Evolutionary conservation across 2,329 filamentous ascomycete species (phyloP).

Genomic region (Pezicula rhizophila): DNA sequence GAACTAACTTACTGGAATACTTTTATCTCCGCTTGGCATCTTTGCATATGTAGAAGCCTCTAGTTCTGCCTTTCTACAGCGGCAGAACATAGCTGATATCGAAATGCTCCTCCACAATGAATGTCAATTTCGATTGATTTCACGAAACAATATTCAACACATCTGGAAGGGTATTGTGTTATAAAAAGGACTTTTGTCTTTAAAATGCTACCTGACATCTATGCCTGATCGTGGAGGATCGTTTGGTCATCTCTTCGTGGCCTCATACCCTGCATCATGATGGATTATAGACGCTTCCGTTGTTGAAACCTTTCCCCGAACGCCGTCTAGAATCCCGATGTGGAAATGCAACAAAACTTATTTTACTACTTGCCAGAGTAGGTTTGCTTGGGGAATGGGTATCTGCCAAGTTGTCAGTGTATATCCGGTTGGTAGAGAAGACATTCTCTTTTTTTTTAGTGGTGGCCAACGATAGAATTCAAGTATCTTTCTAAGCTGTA

Average conservation of each 20-base stretch:
- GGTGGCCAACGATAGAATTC: not conserved
- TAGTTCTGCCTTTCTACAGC: not conserved
- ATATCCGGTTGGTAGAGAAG: not conserved
- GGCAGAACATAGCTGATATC: not conserved
- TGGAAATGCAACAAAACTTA: constrained; percentile 28
- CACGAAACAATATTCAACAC: not conserved
- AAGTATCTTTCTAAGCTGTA: too few species aligned
- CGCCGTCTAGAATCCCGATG: constrained; percentile 35
- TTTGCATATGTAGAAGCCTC: not conserved
- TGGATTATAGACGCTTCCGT: constrained; percentile 32
- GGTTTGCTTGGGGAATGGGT: constrained; percentile 75
- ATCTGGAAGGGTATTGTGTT: not conserved
- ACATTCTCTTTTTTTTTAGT: not conserved
- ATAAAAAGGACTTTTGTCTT: constrained; percentile 16
- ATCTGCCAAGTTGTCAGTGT: constrained; percentile 42
- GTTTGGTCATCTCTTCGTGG: constrained; percentile 21
- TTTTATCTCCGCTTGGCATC: not conserved
- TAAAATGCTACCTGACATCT: constrained; percentile 19
- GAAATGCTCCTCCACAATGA: not conserved
- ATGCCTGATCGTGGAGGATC: constrained; percentile 31
- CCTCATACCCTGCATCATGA: constrained; percentile 20
- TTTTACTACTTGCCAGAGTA: constrained; percentile 41
- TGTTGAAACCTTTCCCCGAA: constrained; percentile 51
- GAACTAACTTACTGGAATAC: not conserved
- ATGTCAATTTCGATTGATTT: not conserved